Evolutionary conservation across 306 rosid species (phyloP), one percentile per base, ranked within the genome.

Genomic region (Lagenaria siceraria): DNA sequence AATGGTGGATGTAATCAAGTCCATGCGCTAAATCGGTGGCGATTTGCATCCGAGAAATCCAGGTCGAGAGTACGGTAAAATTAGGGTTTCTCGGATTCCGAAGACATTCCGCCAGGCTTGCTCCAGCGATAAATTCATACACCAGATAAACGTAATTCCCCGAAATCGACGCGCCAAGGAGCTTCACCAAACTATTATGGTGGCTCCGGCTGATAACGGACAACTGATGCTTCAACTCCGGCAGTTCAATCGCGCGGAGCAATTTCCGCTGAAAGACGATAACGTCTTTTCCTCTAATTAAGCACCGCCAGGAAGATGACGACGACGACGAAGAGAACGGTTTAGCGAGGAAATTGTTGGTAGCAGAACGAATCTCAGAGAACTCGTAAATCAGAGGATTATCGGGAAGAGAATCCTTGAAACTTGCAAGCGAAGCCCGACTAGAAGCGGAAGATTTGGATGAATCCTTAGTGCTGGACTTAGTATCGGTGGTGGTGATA

Each of bases 11-110:
- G 83, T 92, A 95, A 78, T 95, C 98, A 42, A 95, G 93, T 29
- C 97, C 97, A 82, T 95, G 97, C 0, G 97, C 96, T 24, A 95
- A 81, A 83, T 90, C 97, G 77, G 97, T 80, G 9, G 98, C 98
- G 80, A 92, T 74, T 60, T 81, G 91, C 90, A 95, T 88, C 71
- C 97, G 80, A 5, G 89, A 87, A n/a, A 87, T 83, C 98, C 97
- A 95, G 6, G 89, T 85, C 2, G 89, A 66, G 14, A 95, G 86
- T 38, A 84, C 83, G 3, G 99, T 92, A 83, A 80, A 92, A 86
- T 86, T 86, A 1, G 97, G 97, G 82, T 95, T 95, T n/a, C 52
- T 80, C 2, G 86, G 85, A 80, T 87, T 95, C 3, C 93, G 91
- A 7, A 95, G 96, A 59, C 99, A 95, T 4, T 88, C 91, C 1